Evolutionary conservation across 768 basidiomycete genomes (phyloP), one percentile per base, ranked within the genome.

Genomic region (Lyophyllum atratum): DNA sequence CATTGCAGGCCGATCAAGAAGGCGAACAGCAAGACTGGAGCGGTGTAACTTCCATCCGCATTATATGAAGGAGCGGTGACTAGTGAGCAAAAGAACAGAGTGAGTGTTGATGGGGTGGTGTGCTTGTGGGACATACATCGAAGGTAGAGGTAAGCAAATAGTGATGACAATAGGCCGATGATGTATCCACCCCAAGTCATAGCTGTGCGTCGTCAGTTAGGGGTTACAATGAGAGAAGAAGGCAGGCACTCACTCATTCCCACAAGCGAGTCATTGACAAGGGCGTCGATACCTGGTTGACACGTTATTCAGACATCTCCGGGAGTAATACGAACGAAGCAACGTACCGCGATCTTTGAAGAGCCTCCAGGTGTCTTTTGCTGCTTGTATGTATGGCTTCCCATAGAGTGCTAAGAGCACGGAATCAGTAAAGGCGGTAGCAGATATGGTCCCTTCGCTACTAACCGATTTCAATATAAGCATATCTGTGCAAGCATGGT

Each of bases 231-330:
- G 4, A 25, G 8, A 14, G 49, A 44, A 61, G 47, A 24, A 55
- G 12, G 4, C 22, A 25, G 48, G 0, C n/a, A 34, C 86, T 71
- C 65, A 89, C 87, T 86, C 77, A 90, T 89, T 59, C 85, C 82
- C 49, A 93, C 87, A 17, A 94, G 77, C 1, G 87, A 90, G 66
- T 94, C 92, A 64, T 94, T 93, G 60, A 93, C 80, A 10, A 94
- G 74, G 11, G 89, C 89, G 67, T 92, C 90, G 59, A 93, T 87
- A 22, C 80, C 79, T 79, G 55, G 17, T n/a, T 31, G 11, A 45
- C 45, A 11, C 46, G 25, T 6, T 15, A 37, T 33, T n/a, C 19
- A 22, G 67, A 73, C 72, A 57, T 50, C 49, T 55, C 25, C 40
- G 57, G 45, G 9, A 37, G 49, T 42, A 15, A 5, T 19, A 42